A percentile compares a stretch with the other conserved stretches of the same genome.
These are phyloP conservation scores for Buxus sempervirens DNA, from an alignment of 164 flowering plant genomes.

Conservation along the genomic window DNA sequence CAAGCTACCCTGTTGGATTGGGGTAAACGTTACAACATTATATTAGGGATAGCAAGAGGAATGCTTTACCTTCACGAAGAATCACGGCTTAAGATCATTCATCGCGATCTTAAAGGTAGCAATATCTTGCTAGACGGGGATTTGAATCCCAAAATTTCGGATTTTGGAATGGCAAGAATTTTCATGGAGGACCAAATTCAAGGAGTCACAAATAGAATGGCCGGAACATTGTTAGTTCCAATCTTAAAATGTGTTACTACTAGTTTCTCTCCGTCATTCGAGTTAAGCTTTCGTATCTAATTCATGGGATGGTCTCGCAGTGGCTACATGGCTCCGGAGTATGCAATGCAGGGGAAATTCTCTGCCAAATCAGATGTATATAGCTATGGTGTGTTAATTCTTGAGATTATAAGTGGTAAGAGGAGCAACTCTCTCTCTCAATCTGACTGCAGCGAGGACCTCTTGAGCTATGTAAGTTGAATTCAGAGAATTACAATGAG, in stretches of 20 bases:
- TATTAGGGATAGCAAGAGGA: constrained; percentile 49
- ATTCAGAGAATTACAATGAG: too few species aligned
- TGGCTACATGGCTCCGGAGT: constrained; percentile 28
- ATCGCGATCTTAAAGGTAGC: constrained; percentile 58
- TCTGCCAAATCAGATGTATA: constrained; percentile 25
- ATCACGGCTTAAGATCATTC: constrained; percentile 49
- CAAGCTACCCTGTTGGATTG: constrained; percentile 27
- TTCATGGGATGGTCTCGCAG: constrained; percentile 4
- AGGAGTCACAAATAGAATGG: constrained; percentile 23
- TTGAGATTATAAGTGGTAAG: constrained; percentile 27
- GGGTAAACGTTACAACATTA: constrained; percentile 30
- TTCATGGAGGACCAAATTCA: constrained; percentile 25
- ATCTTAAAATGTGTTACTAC: constrained; percentile 2
- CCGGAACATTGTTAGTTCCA: constrained; percentile 41
- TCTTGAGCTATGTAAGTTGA: constrained; percentile 17
- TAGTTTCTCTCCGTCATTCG: not conserved
- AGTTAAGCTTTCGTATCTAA: too few species aligned
- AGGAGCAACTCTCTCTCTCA: constrained; percentile 13
- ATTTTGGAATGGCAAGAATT: constrained; percentile 53
- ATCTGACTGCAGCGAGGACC: not conserved
- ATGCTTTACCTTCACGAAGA: constrained; percentile 63
- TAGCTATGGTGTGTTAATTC: constrained; percentile 30
- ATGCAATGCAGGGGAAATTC: constrained; percentile 25
- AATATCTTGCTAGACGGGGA: constrained; percentile 48
- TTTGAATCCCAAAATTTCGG: constrained; percentile 49